These are phyloP conservation scores for Usnea hakonensis DNA, from an alignment of 495 filamentous ascomycete species.

Conservation along the genomic window DNA sequence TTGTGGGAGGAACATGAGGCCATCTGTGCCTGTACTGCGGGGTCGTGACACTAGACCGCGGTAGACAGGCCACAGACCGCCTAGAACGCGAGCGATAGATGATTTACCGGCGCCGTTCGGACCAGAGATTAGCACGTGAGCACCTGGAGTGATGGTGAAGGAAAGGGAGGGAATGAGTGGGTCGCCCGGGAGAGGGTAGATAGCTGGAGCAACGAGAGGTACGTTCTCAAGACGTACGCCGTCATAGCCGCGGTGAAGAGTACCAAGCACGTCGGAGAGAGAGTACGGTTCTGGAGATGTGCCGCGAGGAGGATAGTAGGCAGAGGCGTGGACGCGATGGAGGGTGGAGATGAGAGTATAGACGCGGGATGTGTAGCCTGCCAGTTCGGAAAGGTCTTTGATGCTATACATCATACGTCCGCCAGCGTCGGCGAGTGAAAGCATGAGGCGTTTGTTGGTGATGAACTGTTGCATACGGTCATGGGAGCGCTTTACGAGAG, in stretches of 20 bases:
- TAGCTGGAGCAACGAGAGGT: slow-evolving; percentile 77
- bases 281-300: slow-evolving; percentile 74
- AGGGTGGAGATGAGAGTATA: slow-evolving; percentile 92
- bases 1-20: slow-evolving; percentile 97
- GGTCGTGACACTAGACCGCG: slow-evolving; percentile 84
- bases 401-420: slow-evolving; percentile 99
- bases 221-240: slow-evolving; percentile 91
- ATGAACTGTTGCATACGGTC: slow-evolving; percentile 98
- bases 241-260: slow-evolving; percentile 86
- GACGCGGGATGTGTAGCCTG: slow-evolving; percentile 91
- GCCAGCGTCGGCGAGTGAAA: slow-evolving; percentile 92
- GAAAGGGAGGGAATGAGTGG: slow-evolving; percentile 83
- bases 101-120: slow-evolving; percentile 94
- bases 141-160: slow-evolving; percentile 78
- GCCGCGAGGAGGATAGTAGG: slow-evolving; percentile 65
- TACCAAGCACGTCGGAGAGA: slow-evolving; percentile 83
- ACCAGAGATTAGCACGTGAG: slow-evolving; percentile 90
- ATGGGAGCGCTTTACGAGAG: slow-evolving; percentile 55
- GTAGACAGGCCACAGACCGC: slow-evolving; percentile 94
- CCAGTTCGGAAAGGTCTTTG: slow-evolving; percentile 91
- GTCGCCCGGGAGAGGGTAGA: slow-evolving; percentile 76
- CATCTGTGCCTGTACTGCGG: slow-evolving; percentile 69
- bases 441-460: slow-evolving; percentile 97
- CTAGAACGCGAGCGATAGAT: slow-evolving; percentile 79
- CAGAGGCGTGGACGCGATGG: slow-evolving; percentile 84